phyloP scores from a whole-genome alignment of 148 eudicot species.

The Camellia japonica region DNA sequence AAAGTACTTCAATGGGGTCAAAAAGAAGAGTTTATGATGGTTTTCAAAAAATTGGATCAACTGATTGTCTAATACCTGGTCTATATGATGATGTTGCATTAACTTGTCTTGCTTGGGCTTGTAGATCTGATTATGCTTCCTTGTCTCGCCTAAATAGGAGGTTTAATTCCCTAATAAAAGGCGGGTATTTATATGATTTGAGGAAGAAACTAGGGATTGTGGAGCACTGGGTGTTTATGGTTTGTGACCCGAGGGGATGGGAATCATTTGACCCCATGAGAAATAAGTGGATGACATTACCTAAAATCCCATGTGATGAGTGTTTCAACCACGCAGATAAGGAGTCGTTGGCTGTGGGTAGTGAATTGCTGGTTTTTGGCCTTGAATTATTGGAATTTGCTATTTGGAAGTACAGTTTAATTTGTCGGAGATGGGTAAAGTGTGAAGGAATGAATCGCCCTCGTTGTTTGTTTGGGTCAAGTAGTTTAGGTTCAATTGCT shows the following conservation, averaged over 20 bases:
- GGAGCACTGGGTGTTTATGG: slow-evolving; percentile 47
- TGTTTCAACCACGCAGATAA: slow-evolving; percentile 45
- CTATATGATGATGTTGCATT: slow-evolving; percentile 38
- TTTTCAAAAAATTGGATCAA: slow-evolving; percentile 15
- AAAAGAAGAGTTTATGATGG: slow-evolving; percentile 22
- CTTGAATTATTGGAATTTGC: slow-evolving; percentile 36
- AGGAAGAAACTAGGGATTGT: slow-evolving; percentile 29
- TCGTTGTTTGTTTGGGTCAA: slow-evolving; percentile 39
- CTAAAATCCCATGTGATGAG: slow-evolving; percentile 41
- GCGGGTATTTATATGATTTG: slow-evolving; percentile 36
- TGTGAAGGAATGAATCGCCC: slow-evolving; percentile 34
- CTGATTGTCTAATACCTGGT: slow-evolving; percentile 34
- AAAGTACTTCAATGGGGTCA: background rate
- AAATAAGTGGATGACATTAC: slow-evolving; percentile 37
- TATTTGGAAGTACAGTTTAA: slow-evolving; percentile 38
- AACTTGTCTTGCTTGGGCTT: slow-evolving; percentile 32
- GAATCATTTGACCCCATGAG: slow-evolving; percentile 36
- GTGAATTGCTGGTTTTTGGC: slow-evolving; percentile 40
- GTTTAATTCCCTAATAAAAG: slow-evolving; percentile 32
- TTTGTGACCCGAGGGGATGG: slow-evolving; percentile 44
- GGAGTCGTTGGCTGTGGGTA: slow-evolving; percentile 39
- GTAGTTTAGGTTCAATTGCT: slow-evolving; percentile 38
- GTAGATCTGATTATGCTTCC: slow-evolving; percentile 37
- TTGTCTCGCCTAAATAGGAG: slow-evolving; percentile 28
- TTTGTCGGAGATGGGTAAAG: slow-evolving; percentile 27